Evolutionary conservation across 768 basidiomycete species (phyloP).

Genomic region (Glaciozyma martinii): DNA sequence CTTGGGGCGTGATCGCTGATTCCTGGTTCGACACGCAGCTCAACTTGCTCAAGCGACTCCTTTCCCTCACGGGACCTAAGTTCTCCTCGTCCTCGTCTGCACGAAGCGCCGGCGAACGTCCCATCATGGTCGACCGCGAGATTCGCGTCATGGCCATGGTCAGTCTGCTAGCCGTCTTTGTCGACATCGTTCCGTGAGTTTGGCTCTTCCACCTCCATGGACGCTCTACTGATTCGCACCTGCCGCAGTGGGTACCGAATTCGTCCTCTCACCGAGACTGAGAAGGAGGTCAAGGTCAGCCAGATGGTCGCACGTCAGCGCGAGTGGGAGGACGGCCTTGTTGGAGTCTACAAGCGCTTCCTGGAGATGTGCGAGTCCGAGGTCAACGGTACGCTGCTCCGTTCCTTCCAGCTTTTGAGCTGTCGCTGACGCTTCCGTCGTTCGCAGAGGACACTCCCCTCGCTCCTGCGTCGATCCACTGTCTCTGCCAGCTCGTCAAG

Average conservation of each 20-base stretch:
- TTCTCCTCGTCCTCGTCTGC: conserved; percentile 60
- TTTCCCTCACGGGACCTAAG: conserved; percentile 73
- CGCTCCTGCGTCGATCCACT: conserved; percentile 60
- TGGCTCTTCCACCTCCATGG: no score
- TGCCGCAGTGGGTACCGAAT: conserved; percentile 66
- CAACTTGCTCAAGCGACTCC: conserved; percentile 75
- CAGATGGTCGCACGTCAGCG: conserved; percentile 81
- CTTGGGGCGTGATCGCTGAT: neutral
- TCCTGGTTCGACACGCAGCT: conserved; percentile 47
- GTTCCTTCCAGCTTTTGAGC: neutral
- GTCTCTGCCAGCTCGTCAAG: conserved; percentile 74
- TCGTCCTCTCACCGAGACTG: conserved; percentile 76
- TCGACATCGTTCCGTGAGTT: conserved; percentile 72
- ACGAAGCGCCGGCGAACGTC: conserved; percentile 47
- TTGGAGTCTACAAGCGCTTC: conserved; percentile 78
- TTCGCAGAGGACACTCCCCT: conserved; percentile 36
- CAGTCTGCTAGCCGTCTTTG: conserved; percentile 87
- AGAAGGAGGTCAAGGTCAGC: conserved; percentile 85
- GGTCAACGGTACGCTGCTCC: conserved; percentile 59
- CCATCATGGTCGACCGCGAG: conserved; percentile 61
- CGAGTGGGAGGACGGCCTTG: conserved; percentile 92
- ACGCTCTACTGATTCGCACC: neutral
- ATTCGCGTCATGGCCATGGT: conserved; percentile 82
- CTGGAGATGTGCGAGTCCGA: conserved; percentile 75
- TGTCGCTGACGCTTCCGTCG: neutral